Percentiles rank a stretch among this genome's conserved stretches.
Conservation (phyloP, 2,329 filamentous ascomycete genomes). For the Blumeria hordei region DNA sequence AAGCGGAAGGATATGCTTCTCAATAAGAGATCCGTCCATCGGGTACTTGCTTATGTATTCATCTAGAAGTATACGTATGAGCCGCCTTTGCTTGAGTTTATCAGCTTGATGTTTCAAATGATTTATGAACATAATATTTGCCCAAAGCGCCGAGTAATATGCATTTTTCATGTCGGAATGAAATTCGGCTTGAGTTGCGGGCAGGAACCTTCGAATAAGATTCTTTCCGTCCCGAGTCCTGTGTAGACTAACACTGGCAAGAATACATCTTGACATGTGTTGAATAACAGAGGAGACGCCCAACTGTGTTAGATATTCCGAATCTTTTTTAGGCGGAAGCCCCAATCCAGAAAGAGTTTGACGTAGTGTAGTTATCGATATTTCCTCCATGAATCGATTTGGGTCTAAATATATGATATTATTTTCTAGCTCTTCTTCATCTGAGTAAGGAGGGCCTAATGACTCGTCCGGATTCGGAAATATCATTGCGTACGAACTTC, state of each 20-base stretch:
- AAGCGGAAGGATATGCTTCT: conserved; percentile 16
- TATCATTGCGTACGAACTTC: conserved; percentile 65
- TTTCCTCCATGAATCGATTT: conserved; percentile 45
- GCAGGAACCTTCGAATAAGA: conserved; percentile 6
- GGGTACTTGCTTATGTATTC: conserved; percentile 16
- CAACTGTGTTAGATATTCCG: conserved; percentile 38
- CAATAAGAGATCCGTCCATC: conserved; percentile 17
- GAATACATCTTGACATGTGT: conserved; percentile 60
- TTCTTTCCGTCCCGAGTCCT: conserved; percentile 16
- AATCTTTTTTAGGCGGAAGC: conserved; percentile 20
- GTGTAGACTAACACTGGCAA: conserved; percentile 38
- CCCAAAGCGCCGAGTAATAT: conserved; percentile 18
- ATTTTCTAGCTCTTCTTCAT: conserved; percentile 24
- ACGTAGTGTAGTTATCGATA: conserved; percentile 32
- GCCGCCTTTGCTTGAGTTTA: conserved; percentile 8
- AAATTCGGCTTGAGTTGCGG: conserved; percentile 11
- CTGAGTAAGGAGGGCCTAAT: not conserved
- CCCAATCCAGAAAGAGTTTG: conserved; percentile 26
- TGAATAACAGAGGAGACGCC: conserved; percentile 42
- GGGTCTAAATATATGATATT: conserved; percentile 61
- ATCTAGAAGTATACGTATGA: conserved; percentile 16
- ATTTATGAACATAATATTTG: conserved; percentile 15
- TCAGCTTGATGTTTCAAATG: conserved; percentile 7
- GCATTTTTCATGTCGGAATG: conserved; percentile 16
- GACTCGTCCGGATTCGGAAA: conserved; percentile 32